Evolutionary conservation across 2,329 filamentous ascomycete species (phyloP).

Genomic region (Calonectria pseudoreteaudii): DNA sequence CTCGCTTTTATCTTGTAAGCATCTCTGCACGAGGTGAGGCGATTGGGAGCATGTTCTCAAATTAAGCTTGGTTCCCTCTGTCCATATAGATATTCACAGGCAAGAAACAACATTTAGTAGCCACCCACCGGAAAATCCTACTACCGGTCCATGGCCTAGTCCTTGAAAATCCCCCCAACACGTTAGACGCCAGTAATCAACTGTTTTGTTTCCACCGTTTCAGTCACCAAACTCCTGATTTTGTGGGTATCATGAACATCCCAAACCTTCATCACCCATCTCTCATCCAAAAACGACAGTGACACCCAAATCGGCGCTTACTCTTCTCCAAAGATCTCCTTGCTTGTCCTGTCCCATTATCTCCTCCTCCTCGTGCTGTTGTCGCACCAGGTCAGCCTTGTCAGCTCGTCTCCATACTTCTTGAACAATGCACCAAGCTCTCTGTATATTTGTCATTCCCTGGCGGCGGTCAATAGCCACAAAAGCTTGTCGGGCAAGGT

Average conservation of each 20-base stretch:
- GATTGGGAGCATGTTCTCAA: not conserved
- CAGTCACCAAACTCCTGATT: constrained; percentile 37
- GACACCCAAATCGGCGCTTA: constrained; percentile 70
- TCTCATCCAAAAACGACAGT: constrained; percentile 67
- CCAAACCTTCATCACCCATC: not conserved
- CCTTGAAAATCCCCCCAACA: not conserved
- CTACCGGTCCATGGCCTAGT: constrained; percentile 8
- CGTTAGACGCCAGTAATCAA: constrained; percentile 29
- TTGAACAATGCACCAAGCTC: constrained; percentile 70
- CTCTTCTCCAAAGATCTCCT: constrained; percentile 64
- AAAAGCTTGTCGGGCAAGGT: constrained; percentile 64
- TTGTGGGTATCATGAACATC: constrained; percentile 38
- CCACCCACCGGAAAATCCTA: not conserved
- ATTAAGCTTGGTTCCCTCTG: not conserved
- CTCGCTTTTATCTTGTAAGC: not conserved
- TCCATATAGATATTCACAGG: not conserved
- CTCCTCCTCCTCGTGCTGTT: constrained; percentile 35
- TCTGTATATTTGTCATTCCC: constrained; percentile 74
- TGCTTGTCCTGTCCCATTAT: constrained; percentile 33
- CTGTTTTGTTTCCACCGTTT: constrained; percentile 18
- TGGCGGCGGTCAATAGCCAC: constrained; percentile 66
- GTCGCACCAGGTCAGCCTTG: constrained; percentile 41
- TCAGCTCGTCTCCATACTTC: constrained; percentile 72
- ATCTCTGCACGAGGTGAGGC: not conserved
- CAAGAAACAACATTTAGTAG: not conserved